Percentiles rank a stretch among this genome's conserved stretches.
Evolutionary conservation across 2,329 filamentous ascomycete species (phyloP).

Genomic region (Trichoderma simmonsii): DNA sequence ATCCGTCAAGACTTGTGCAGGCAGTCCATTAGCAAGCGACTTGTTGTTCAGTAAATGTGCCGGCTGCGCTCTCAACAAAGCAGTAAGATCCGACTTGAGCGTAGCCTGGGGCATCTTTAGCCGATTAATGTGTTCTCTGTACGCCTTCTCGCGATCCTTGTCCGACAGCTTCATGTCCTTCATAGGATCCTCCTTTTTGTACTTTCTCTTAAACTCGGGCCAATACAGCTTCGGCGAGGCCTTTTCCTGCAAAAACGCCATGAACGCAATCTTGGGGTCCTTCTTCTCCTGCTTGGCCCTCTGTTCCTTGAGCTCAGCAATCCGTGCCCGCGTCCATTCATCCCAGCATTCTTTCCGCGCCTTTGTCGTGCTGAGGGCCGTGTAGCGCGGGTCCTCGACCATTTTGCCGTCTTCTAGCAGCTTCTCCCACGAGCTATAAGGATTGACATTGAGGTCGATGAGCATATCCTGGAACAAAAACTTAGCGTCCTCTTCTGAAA

Average conservation of each 20-base stretch:
- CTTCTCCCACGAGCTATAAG: conserved; percentile 89
- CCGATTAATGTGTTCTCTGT: conserved; percentile 68
- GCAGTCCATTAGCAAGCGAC: conserved; percentile 56
- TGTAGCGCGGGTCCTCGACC: conserved; percentile 83
- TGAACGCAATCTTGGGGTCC: conserved; percentile 79
- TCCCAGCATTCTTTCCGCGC: conserved; percentile 78
- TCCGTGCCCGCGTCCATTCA: conserved; percentile 76
- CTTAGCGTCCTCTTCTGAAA: conserved; percentile 73
- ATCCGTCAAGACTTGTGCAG: conserved; percentile 61
- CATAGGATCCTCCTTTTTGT: conserved; percentile 77
- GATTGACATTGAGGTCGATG: conserved; percentile 76
- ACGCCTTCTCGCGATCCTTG: conserved; percentile 76
- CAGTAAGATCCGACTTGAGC: conserved; percentile 66
- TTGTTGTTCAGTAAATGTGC: conserved; percentile 56
- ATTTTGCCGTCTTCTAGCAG: conserved; percentile 78
- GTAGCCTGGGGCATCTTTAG: conserved; percentile 63
- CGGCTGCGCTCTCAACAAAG: conserved; percentile 61
- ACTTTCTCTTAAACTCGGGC: conserved; percentile 94
- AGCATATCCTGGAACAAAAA: conserved; percentile 83
- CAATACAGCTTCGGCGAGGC: conserved; percentile 93
- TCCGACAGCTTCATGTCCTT: conserved; percentile 68
- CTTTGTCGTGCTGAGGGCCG: conserved; percentile 76
- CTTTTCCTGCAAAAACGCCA: conserved; percentile 74
- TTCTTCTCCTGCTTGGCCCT: conserved; percentile 74
- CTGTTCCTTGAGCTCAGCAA: conserved; percentile 67